Percentiles rank a stretch among this genome's conserved stretches.
Evolutionary conservation across 768 basidiomycete species (phyloP).

Genomic region (Rhodocollybia butyracea): DNA sequence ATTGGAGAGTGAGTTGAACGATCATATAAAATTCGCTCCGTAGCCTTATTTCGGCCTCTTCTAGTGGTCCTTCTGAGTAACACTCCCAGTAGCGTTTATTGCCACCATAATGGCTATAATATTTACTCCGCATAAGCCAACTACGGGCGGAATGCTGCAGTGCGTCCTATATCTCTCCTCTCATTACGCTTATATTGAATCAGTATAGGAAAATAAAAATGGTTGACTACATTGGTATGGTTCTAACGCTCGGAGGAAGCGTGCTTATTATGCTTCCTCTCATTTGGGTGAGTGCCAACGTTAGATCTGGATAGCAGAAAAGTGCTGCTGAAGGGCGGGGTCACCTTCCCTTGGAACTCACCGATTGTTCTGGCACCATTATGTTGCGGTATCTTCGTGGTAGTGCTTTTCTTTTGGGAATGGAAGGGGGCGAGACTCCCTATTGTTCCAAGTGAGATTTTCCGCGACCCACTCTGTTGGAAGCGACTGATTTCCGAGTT

Average conservation of each 20-base stretch:
- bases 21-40: background rate
- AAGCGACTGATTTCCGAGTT: background rate
- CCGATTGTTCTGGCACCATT: slow-evolving; percentile 61
- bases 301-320: background rate
- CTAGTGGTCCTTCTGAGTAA: slow-evolving; percentile 77
- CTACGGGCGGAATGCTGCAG: slow-evolving; percentile 56
- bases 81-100: slow-evolving; percentile 53
- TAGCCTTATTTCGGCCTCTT: background rate
- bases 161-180: slow-evolving; percentile 12
- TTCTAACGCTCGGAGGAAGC: slow-evolving; percentile 57
- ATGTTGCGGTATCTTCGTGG: slow-evolving; percentile 51
- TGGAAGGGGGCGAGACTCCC: slow-evolving; percentile 68
- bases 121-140: slow-evolving; percentile 62
- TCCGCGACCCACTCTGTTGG: background rate
- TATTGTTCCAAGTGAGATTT: slow-evolving; percentile 63
- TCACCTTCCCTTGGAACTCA: slow-evolving; percentile 70
- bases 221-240: slow-evolving; percentile 60
- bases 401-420: slow-evolving; percentile 67
- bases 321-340: slow-evolving; percentile 50
- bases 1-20: slow-evolving; percentile 50
- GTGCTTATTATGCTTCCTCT: slow-evolving; percentile 65
- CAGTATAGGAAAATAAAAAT: slow-evolving; percentile 56
- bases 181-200: background rate
- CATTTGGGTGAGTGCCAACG: slow-evolving; percentile 53
- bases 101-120: slow-evolving; percentile 58